Evolutionary conservation across 1,284 basidiomycete species (phyloP).

Genomic region (Fomitopsis betulina): DNA sequence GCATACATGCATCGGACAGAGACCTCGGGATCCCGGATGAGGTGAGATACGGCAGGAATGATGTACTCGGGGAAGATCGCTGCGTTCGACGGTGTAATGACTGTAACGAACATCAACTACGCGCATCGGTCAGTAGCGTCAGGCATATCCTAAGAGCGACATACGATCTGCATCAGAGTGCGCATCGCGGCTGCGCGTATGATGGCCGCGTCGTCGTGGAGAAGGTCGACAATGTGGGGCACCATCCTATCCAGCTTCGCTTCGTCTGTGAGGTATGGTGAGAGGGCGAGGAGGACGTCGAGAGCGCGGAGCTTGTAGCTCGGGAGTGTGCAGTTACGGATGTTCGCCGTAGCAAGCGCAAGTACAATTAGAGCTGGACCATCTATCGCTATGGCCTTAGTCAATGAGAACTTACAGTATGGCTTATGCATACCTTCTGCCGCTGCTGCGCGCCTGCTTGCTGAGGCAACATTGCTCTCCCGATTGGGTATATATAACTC

Average conservation of each 20-base stretch:
- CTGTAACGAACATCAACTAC: slow-evolving; percentile 80
- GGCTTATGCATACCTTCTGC: slow-evolving; percentile 47
- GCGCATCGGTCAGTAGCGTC: not conserved
- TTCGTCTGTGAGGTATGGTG: slow-evolving; percentile 86
- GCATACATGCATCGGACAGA: slow-evolving; percentile 91
- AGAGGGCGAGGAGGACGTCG: slow-evolving; percentile 84
- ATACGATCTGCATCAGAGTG: slow-evolving; percentile 80
- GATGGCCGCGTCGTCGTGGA: slow-evolving; percentile 80
- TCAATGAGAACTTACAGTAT: not conserved
- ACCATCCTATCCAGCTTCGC: slow-evolving; percentile 93
- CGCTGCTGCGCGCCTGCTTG: slow-evolving; percentile 46
- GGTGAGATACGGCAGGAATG: slow-evolving; percentile 82
- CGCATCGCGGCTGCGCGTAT: slow-evolving; percentile 81
- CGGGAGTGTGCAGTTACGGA: slow-evolving; percentile 85
- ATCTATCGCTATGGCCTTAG: slow-evolving; percentile 38
- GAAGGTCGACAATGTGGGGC: slow-evolving; percentile 86
- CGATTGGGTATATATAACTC: slow-evolving; percentile 72
- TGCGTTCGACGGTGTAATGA: slow-evolving; percentile 88
- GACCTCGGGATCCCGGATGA: slow-evolving; percentile 81
- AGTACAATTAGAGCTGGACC: slow-evolving; percentile 79
- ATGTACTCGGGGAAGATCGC: slow-evolving; percentile 94
- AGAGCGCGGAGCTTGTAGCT: slow-evolving; percentile 84
- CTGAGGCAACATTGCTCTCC: slow-evolving; percentile 46
- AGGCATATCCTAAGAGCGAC: slow-evolving; percentile 24
- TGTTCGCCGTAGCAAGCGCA: slow-evolving; percentile 84